phyloP scores from a whole-genome alignment of 208 protist genomes.

The Trypanosoma grayi region DNA sequence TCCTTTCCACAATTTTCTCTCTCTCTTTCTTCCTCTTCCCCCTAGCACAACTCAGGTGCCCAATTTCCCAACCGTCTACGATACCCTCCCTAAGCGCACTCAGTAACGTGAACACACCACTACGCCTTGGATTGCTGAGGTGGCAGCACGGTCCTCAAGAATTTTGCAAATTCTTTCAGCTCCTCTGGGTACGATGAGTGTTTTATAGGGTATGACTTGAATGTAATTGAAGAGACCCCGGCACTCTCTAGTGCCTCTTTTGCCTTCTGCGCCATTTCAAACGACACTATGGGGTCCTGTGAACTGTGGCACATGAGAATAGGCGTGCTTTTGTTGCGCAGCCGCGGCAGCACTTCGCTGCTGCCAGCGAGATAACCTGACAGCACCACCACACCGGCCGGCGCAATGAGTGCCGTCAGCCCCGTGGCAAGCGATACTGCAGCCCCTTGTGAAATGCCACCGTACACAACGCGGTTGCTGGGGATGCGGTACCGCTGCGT shows the following conservation, averaged over 20 bases:
- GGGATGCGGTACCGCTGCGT: slow-evolving; percentile 54
- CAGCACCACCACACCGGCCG: slow-evolving; percentile 69
- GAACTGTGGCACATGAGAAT: slow-evolving; percentile 80
- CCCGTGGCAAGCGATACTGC: slow-evolving; percentile 76
- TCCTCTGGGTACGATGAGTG: slow-evolving; percentile 72
- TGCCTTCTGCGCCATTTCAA: slow-evolving; percentile 45
- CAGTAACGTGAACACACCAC: no score
- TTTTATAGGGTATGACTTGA: slow-evolving; percentile 81
- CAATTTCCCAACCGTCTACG: no score
- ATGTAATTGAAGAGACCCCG: slow-evolving; percentile 33
- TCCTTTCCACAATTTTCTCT: background rate
- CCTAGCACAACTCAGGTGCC: no score
- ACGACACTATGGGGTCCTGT: slow-evolving; percentile 71
- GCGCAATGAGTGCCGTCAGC: slow-evolving; percentile 48
- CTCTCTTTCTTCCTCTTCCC: slow-evolving; percentile 8
- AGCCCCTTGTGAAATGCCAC: slow-evolving; percentile 91
- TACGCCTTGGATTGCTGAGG: slow-evolving; percentile 1
- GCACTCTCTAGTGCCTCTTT: slow-evolving; percentile 43
- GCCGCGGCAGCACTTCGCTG: slow-evolving; percentile 43
- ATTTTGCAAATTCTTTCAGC: slow-evolving; percentile 61
- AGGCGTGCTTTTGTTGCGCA: slow-evolving; percentile 33
- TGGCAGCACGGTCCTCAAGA: slow-evolving; percentile 58
- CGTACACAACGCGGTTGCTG: slow-evolving; percentile 80
- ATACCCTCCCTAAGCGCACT: no score
- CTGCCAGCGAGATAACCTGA: slow-evolving; percentile 76